phyloP scores from a whole-genome alignment of 139 green algal species.

The Picochlorum sp. region DNA sequence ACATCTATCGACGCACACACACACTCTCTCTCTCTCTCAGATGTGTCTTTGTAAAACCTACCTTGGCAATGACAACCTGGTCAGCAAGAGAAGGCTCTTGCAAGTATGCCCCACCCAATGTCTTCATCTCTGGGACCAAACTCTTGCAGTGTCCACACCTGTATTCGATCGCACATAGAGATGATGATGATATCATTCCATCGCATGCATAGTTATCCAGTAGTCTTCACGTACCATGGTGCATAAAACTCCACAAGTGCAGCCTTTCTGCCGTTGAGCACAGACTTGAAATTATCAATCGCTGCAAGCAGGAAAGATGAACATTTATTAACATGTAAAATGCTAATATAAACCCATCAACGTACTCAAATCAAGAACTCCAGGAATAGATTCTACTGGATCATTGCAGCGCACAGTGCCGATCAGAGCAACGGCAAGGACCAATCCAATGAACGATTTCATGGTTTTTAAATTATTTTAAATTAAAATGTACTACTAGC shows the following conservation, averaged over 20 bases:
- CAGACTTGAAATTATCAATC: slow-evolving; percentile 51
- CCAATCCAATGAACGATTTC: neutral
- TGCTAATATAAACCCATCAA: neutral
- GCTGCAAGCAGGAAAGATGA: slow-evolving; percentile 30
- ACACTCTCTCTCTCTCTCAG: too few relatives aligned
- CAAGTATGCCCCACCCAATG: slow-evolving; percentile 51
- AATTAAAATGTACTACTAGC: neutral
- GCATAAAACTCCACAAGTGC: slow-evolving; percentile 46
- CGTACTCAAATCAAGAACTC: slow-evolving; percentile 14
- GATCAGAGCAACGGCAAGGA: neutral
- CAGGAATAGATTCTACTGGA: slow-evolving; percentile 4
- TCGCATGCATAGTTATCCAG: too few relatives aligned
- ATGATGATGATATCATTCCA: too few relatives aligned
- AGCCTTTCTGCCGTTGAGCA: slow-evolving; percentile 53
- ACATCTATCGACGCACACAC: neutral
- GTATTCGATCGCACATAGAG: slow-evolving; percentile 20
- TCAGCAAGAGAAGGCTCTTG: slow-evolving; percentile 53
- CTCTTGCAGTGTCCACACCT: slow-evolving; percentile 59
- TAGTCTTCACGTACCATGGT: neutral
- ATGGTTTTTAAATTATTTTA: neutral
- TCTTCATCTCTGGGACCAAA: slow-evolving; percentile 53
- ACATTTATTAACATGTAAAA: neutral
- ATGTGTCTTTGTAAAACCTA: too few relatives aligned
- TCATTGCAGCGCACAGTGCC: neutral
- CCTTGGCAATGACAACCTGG: slow-evolving; percentile 68